These are phyloP conservation scores for Astrocystis sublimbata DNA, from an alignment of 495 filamentous ascomycete genomes.

Conservation along the genomic window DNA sequence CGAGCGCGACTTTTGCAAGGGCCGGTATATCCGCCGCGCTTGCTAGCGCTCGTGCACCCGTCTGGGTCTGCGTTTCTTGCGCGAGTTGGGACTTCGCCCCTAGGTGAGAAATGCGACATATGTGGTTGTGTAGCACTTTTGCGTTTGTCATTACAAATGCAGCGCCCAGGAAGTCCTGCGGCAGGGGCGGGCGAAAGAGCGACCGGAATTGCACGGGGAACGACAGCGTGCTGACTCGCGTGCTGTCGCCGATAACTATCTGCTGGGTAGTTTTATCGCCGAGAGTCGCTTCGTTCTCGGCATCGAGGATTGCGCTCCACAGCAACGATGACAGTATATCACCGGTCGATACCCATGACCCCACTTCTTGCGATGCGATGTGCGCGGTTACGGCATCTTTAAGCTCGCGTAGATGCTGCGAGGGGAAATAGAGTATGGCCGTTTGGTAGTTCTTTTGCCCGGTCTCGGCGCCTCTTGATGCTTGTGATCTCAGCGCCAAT, in stretches of 20 bases:
- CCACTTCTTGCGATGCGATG: conserved; percentile 11
- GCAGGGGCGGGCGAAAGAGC: conserved; percentile 18
- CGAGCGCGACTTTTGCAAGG: conserved; percentile 4
- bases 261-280: not conserved
- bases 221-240: conserved; percentile 21
- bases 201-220: conserved; percentile 34
- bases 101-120: conserved; percentile 16
- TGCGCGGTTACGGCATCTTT: conserved; percentile 23
- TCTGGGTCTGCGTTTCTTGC: not conserved
- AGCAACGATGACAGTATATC: conserved; percentile 31
- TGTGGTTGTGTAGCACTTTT: conserved; percentile 8
- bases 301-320: conserved; percentile 26
- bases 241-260: not conserved
- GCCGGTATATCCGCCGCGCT: not conserved
- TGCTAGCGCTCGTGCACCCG: not conserved
- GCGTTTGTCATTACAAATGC: conserved; percentile 33
- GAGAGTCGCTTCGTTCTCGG: not conserved
- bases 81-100: not conserved
- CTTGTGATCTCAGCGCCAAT: not conserved
- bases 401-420: conserved; percentile 17
- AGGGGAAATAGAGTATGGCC: conserved; percentile 27
- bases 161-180: conserved; percentile 28
- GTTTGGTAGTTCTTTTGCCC: not conserved
- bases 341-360: conserved; percentile 29
- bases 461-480: not conserved